phyloP scores from a whole-genome alignment of 2,329 filamentous ascomycete species.

The Aspergillus sp. region DNA sequence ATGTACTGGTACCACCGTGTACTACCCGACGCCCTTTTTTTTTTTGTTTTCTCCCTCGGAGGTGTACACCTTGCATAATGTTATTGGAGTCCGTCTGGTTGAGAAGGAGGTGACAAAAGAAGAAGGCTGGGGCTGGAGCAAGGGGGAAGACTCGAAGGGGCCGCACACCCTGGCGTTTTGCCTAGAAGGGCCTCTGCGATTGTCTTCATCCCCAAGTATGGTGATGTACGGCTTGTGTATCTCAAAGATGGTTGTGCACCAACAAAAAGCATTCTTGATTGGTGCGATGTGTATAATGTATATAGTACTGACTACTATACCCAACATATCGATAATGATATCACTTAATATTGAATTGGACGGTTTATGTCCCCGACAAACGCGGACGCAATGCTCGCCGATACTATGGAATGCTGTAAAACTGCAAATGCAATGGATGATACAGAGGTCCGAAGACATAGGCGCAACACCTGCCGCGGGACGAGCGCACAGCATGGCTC shows the following conservation, averaged over 20 bases:
- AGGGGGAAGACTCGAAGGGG: neutral
- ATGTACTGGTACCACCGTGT: constrained; percentile 14
- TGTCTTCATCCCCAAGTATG: constrained; percentile 8
- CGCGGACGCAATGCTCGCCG: neutral
- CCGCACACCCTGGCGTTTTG: neutral
- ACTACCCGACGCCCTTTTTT: constrained; percentile 7
- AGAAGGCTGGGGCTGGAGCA: constrained; percentile 1
- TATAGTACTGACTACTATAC: constrained; percentile 16
- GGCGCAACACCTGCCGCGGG: too few relatives aligned
- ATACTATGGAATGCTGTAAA: neutral
- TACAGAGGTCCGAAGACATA: neutral
- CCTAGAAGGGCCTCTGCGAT: neutral
- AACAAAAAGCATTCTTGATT: constrained; percentile 13
- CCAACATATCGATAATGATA: constrained; percentile 9
- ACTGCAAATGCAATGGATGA: neutral
- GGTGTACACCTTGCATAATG: constrained; percentile 13
- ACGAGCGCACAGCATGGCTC: neutral
- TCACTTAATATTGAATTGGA: constrained; percentile 3
- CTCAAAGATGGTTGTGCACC: constrained; percentile 9
- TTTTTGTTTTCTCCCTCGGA: constrained; percentile 5
- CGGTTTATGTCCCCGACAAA: neutral
- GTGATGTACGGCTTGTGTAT: constrained; percentile 10
- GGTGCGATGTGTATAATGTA: constrained; percentile 14
- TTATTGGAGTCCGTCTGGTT: neutral
- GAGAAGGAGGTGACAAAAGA: constrained; percentile 5